These are phyloP conservation scores for Fragilaria radians DNA, from an alignment of 108 stramenopile genomes.

Conservation along the genomic window DNA sequence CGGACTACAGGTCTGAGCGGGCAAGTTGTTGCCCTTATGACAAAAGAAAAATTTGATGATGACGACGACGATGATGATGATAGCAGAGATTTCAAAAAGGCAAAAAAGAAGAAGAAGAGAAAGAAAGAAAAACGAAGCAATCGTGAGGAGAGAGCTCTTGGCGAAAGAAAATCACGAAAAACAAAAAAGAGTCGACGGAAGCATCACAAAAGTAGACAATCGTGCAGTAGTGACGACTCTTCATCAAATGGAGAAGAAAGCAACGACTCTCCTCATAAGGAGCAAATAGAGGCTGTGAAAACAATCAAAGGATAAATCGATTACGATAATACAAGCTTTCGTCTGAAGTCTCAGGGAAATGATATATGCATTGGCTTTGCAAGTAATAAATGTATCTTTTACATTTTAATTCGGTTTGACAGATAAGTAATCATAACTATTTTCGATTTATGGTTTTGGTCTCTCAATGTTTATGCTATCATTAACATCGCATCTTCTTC, in stretches of 20 bases:
- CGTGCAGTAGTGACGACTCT: neutral
- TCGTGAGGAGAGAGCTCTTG: neutral
- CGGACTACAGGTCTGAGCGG: constrained; percentile 37
- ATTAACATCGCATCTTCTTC: no score
- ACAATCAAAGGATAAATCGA: no score
- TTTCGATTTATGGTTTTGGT: no score
- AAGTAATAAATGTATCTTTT: no score
- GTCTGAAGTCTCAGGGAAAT: no score
- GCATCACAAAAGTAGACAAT: neutral
- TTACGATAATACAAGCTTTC: no score
- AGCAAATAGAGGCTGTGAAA: no score
- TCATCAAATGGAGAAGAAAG: neutral
- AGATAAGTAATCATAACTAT: no score
- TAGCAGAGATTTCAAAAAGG: constrained; percentile 6
- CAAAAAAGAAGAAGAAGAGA: constrained; percentile 20
- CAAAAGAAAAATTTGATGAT: constrained; percentile 10
- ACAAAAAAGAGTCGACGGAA: neutral
- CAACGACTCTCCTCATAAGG: no score
- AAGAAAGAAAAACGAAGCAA: constrained; percentile 12
- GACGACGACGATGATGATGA: constrained; percentile 14
- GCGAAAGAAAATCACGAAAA: neutral
- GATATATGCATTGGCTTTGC: no score
- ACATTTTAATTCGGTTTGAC: no score
- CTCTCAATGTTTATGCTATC: no score
- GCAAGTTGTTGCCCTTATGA: constrained; percentile 46